These are phyloP conservation scores for Wolfiporia cocos DNA, from an alignment of 1,284 basidiomycete species.

Conservation along the genomic window DNA sequence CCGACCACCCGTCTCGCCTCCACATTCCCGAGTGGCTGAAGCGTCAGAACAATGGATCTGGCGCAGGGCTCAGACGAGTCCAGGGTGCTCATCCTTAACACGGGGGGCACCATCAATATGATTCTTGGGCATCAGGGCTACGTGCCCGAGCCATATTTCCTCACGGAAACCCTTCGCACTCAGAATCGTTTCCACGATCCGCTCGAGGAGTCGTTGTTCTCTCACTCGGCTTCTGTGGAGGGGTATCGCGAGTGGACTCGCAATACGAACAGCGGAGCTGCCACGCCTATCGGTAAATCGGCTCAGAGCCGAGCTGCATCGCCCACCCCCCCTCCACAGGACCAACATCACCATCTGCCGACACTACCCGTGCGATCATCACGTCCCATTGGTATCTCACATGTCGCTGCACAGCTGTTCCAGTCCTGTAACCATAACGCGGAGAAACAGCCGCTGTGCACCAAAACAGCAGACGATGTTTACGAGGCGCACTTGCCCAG, in stretches of 20 bases:
- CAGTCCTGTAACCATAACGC: slow-evolving; percentile 21
- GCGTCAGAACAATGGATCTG: slow-evolving; percentile 36
- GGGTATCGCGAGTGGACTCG: slow-evolving; percentile 74
- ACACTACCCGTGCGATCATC: slow-evolving; percentile 67
- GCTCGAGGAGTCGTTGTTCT: slow-evolving; percentile 73
- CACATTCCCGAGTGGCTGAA: too few species aligned
- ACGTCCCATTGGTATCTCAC: slow-evolving; percentile 49
- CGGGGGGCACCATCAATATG: slow-evolving; percentile 87
- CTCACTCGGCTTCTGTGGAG: slow-evolving; percentile 64
- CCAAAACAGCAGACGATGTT: slow-evolving; percentile 47
- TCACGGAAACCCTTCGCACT: slow-evolving; percentile 75
- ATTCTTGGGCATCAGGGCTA: slow-evolving; percentile 76
- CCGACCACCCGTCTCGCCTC: too few species aligned
- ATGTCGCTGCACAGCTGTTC: slow-evolving; percentile 28
- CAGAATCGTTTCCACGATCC: slow-evolving; percentile 87
- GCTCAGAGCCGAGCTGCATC: slow-evolving; percentile 15
- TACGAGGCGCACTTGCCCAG: slow-evolving; percentile 70
- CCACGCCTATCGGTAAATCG: slow-evolving; percentile 19
- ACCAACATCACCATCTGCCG: slow-evolving; percentile 29
- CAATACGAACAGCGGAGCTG: slow-evolving; percentile 26
- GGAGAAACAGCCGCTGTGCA: slow-evolving; percentile 37
- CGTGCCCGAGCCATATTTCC: slow-evolving; percentile 82
- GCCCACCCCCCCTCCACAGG: slow-evolving; percentile 16
- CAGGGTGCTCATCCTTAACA: slow-evolving; percentile 78
- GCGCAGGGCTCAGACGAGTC: slow-evolving; percentile 59